Conservation (phyloP, 106 monocot species). For the Allium cepa region DNA sequence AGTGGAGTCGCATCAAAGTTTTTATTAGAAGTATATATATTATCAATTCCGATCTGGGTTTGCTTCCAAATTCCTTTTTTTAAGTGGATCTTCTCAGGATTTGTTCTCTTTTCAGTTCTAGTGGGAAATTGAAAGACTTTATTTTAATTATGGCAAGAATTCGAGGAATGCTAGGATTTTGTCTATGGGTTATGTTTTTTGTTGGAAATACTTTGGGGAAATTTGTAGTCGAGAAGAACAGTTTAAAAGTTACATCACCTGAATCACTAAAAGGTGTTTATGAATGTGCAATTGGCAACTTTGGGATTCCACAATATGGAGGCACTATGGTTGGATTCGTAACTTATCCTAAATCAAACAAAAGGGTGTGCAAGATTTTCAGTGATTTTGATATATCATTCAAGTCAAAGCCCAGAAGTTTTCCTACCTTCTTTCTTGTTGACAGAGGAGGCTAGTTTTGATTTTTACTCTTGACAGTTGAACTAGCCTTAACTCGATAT, state of each 20-base stretch:
- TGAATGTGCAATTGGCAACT: slow-evolving; percentile 28
- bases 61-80: background rate
- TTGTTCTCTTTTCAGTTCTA: background rate
- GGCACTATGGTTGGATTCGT: slow-evolving; percentile 55
- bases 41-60: no score
- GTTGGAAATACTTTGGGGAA: slow-evolving; percentile 17
- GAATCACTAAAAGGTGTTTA: slow-evolving; percentile 19
- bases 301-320: slow-evolving; percentile 45
- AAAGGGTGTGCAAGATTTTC: slow-evolving; percentile 38
- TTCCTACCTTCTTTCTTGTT: slow-evolving; percentile 48
- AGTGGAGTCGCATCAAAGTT: background rate
- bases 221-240: slow-evolving; percentile 58
- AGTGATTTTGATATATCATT: slow-evolving; percentile 27
- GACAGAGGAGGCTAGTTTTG: slow-evolving; percentile 49
- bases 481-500: no score
- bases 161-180: slow-evolving; percentile 12
- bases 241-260: slow-evolving; percentile 36
- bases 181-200: slow-evolving; percentile 24
- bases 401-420: slow-evolving; percentile 32
- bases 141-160: slow-evolving; percentile 2
- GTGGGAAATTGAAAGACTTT: background rate
- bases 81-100: no score
- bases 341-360: slow-evolving; percentile 27
- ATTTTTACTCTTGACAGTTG: no score
- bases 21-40: no score